Percentiles rank a stretch among this genome's conserved stretches.
These are phyloP conservation scores for Rossbeevera mucosa DNA, from an alignment of 768 basidiomycete species.

Conservation along the genomic window DNA sequence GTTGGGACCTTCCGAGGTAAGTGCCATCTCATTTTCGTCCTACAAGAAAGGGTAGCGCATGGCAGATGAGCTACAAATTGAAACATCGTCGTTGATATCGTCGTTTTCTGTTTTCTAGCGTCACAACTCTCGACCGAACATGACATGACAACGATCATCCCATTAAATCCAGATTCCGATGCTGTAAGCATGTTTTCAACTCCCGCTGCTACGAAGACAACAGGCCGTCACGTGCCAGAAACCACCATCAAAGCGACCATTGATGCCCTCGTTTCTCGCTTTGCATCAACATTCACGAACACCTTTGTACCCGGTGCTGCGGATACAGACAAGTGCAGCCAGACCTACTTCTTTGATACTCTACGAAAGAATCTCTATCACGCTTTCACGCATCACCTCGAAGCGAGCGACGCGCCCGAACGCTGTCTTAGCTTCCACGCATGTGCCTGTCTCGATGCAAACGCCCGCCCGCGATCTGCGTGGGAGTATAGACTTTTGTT, in stretches of 20 bases:
- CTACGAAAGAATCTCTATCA: conserved; percentile 1
- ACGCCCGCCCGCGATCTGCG: neutral
- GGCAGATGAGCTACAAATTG: neutral
- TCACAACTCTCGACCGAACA: neutral
- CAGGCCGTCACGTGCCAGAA: neutral
- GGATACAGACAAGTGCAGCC: neutral
- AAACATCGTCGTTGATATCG: neutral
- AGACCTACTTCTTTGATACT: conserved; percentile 2
- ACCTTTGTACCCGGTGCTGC: neutral
- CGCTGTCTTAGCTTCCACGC: neutral
- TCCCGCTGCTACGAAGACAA: neutral
- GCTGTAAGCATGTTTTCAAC: neutral
- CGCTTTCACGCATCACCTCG: conserved; percentile 4
- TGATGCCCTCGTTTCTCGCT: conserved; percentile 3
- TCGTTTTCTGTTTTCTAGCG: neutral
- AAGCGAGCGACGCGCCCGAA: neutral
- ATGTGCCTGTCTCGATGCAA: neutral
- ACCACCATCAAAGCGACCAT: neutral
- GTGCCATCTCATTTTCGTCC: neutral
- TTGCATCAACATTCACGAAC: neutral
- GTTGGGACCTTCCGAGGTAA: neutral
- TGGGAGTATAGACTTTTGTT: conserved; percentile 8
- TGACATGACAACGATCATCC: neutral
- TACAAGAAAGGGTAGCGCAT: neutral
- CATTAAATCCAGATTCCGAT: neutral